Evolutionary conservation across 2,329 filamentous ascomycete species (phyloP).

Genomic region (Rutstroemia sydowiana): DNA sequence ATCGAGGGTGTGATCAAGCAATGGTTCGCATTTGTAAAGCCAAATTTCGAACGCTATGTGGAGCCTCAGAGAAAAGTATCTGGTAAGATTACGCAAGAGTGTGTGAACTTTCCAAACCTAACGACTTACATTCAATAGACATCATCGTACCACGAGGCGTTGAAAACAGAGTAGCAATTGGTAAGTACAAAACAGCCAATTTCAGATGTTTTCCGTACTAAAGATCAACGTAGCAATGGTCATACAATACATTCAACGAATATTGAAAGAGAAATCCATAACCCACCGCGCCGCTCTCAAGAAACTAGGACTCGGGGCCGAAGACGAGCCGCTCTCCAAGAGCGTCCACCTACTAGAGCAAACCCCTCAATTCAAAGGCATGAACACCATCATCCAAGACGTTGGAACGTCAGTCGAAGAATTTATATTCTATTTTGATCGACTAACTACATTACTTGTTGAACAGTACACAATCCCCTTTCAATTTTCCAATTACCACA

Average conservation of each 20-base stretch:
- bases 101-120: not conserved
- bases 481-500: not conserved
- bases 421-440: constrained; percentile 96
- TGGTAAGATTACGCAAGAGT: constrained; percentile 39
- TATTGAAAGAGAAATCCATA: constrained; percentile 76
- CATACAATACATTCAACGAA: constrained; percentile 84
- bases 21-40: constrained; percentile 95
- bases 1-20: constrained; percentile 96
- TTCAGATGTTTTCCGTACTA: not conserved
- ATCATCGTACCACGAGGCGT: constrained; percentile 93
- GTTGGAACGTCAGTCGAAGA: constrained; percentile 75
- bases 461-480: constrained; percentile 51
- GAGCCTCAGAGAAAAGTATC: constrained; percentile 85
- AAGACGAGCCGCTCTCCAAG: constrained; percentile 63
- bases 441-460: constrained; percentile 74
- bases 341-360: constrained; percentile 69
- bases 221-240: constrained; percentile 63
- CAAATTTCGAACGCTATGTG: constrained; percentile 91
- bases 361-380: constrained; percentile 74
- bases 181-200: constrained; percentile 36
- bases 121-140: constrained; percentile 41
- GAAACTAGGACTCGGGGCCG: constrained; percentile 64
- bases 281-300: constrained; percentile 74
- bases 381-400: constrained; percentile 85
- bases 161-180: constrained; percentile 87